phyloP scores from a whole-genome alignment of 495 filamentous ascomycete genomes.

The Sordaria brevicollis region DNA sequence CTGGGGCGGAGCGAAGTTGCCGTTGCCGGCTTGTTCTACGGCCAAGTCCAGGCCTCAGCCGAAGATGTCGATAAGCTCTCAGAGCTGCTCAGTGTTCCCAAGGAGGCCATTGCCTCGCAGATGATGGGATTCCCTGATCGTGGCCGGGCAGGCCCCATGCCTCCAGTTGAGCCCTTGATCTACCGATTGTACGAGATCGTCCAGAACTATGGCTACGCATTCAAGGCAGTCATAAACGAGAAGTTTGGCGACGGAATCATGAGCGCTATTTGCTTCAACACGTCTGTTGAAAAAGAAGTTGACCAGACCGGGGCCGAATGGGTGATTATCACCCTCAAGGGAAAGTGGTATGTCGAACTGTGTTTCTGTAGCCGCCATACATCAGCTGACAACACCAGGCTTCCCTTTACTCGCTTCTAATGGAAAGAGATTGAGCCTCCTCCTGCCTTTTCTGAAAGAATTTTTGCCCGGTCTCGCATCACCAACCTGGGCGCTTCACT shows the following conservation, averaged over 20 bases:
- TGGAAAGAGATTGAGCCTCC: neutral
- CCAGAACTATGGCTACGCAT: constrained; percentile 96
- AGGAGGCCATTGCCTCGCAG: constrained; percentile 47
- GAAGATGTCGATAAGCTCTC: constrained; percentile 72
- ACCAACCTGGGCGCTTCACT: neutral
- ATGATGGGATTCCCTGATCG: constrained; percentile 71
- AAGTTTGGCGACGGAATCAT: constrained; percentile 99
- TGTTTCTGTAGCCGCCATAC: neutral
- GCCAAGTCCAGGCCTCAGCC: constrained; percentile 68
- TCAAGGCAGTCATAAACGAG: constrained; percentile 94
- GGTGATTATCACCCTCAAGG: constrained; percentile 84
- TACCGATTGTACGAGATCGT: constrained; percentile 94
- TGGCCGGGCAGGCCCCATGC: constrained; percentile 81
- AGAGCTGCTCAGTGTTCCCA: constrained; percentile 50
- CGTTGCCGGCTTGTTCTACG: constrained; percentile 89
- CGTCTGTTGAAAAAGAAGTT: constrained; percentile 91
- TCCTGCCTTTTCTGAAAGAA: neutral
- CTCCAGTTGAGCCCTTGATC: constrained; percentile 85
- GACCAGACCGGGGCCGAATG: constrained; percentile 62
- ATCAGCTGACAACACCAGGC: constrained; percentile 30
- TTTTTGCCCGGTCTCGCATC: neutral
- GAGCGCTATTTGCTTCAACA: constrained; percentile 90
- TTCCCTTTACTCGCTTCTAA: constrained; percentile 55
- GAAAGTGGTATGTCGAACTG: constrained; percentile 69
- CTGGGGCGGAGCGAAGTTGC: constrained; percentile 85